Percentiles rank a stretch among this genome's conserved stretches.
Conservation (phyloP, 305 asterid genomes). For the Solanum hybrid region DNA sequence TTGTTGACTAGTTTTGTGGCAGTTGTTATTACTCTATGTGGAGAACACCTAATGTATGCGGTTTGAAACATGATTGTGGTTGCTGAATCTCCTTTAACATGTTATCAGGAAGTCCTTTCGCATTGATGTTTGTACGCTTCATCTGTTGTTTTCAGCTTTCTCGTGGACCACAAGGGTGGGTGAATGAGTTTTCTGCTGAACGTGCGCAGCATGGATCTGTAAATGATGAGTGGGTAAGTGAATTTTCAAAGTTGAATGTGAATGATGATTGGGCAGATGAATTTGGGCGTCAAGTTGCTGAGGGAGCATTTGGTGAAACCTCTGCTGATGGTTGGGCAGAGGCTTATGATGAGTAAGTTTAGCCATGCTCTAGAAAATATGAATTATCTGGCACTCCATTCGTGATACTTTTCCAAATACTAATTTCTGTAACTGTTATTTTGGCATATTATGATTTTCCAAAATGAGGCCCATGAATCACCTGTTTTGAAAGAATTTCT, state of each 20-base stretch:
- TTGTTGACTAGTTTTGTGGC: not conserved
- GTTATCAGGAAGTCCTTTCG: not conserved
- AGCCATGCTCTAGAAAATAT: not conserved
- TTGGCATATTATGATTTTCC: not conserved
- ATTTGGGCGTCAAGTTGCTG: conserved; percentile 88
- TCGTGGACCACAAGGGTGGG: conserved; percentile 84
- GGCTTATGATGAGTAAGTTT: conserved; percentile 93
- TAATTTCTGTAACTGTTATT: not conserved
- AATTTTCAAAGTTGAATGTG: conserved; percentile 87
- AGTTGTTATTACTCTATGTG: not conserved
- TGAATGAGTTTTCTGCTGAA: conserved; percentile 69
- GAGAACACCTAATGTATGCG: not conserved
- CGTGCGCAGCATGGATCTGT: conserved; percentile 42
- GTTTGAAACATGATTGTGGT: not conserved
- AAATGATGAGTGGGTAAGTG: conserved; percentile 83
- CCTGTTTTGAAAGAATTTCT: not conserved
- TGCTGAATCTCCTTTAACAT: not conserved
- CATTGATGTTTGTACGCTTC: not conserved
- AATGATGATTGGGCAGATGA: conserved; percentile 94
- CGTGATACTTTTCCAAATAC: not conserved
- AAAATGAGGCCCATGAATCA: not conserved
- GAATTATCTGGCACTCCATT: not conserved
- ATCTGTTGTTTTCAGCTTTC: conserved; percentile 46
- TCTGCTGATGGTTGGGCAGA: conserved; percentile 88
- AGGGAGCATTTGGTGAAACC: conserved; percentile 69